Evolutionary conservation across 1,139 yeast genomes (phyloP), one percentile per base, ranked within the genome.

Genomic region (Wickerhamomyces sp.): DNA sequence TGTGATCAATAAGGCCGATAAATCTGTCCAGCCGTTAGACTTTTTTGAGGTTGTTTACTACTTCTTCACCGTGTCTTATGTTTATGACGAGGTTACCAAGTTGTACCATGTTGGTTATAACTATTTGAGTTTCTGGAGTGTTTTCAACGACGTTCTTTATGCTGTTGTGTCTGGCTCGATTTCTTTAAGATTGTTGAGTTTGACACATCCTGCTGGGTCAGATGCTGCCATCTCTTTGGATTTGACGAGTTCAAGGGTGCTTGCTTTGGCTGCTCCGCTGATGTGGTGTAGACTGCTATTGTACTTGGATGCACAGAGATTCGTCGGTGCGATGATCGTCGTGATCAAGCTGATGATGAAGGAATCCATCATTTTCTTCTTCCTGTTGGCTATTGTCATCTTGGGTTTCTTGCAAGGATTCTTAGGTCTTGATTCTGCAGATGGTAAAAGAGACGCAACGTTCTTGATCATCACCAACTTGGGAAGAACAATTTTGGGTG

Each of bases 251-350:
- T 86, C 78, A 57, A 66, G 93, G 44, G 57, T 85, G 4, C 62
- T 87, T 36, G 80, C 95, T 0, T 71, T 91, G 52, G 88, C 86
- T 12, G 84, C 95, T 3, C 96, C 96, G 2, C 66, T 87, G 46
- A 80, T 87, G 72, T 87, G 95, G 94, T 74, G 85, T 6, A 68
- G 96, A 39, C 62, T 87, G 39, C 63, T 87, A 37, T 66, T 87
- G 30, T 86, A 70, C 58, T 69, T 86, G 51, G 96, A 87, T 55
- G 82, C 91, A 4, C 78, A 81, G 46, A 72, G 76, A 49, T 86
- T 87, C 57, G 87, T 86, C 35, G 96, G 96, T 28, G 88, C 89
- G 4, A 82, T 86, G 87, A 72, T 87, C 46, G 91, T 87, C 26
- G 91, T 87, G 4, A 65, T 85, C 38, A 84, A 84, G 51, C 81